Percentiles rank a stretch among this genome's conserved stretches.
Evolutionary conservation across 805 yeast genomes (phyloP).

Genomic region (Yamadazyma ubonensis): DNA sequence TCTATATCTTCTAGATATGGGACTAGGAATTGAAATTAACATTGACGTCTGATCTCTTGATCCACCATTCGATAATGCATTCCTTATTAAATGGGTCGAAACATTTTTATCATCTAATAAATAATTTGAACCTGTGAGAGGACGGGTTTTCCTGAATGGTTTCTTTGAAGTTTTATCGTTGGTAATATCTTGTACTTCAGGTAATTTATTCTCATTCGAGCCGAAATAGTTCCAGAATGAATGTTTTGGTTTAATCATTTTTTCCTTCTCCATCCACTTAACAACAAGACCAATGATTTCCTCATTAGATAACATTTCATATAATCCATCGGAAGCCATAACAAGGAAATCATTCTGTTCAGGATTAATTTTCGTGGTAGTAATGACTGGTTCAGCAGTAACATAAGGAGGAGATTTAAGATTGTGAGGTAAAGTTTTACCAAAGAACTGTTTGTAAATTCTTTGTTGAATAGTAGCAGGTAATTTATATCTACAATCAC

Average conservation of each 20-base stretch:
- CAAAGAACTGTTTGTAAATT: slow-evolving; percentile 75
- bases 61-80: slow-evolving; percentile 86
- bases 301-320: slow-evolving; percentile 87
- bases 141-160: slow-evolving; percentile 61
- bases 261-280: slow-evolving; percentile 83
- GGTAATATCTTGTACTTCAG: slow-evolving; percentile 63
- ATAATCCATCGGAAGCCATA: slow-evolving; percentile 91
- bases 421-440: slow-evolving; percentile 70
- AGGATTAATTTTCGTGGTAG: slow-evolving; percentile 73
- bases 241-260: slow-evolving; percentile 53
- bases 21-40: slow-evolving; percentile 87
- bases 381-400: slow-evolving; percentile 91
- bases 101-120: slow-evolving; percentile 82
- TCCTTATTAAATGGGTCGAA: slow-evolving; percentile 89
- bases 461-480: slow-evolving; percentile 71
- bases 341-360: slow-evolving; percentile 80
- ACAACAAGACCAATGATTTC: slow-evolving; percentile 91
- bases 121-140: slow-evolving; percentile 36
- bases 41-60: slow-evolving; percentile 84
- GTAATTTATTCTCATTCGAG: slow-evolving; percentile 49
- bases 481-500: slow-evolving; percentile 93
- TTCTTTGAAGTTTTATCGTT: slow-evolving; percentile 63
- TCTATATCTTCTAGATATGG: slow-evolving; percentile 86
- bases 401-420: slow-evolving; percentile 93
- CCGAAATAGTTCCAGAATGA: slow-evolving; percentile 48